Percentiles rank a stretch among this genome's conserved stretches.
phyloP scores from a whole-genome alignment of 441 rosid genomes.

The Gossypium schwendimanii region DNA sequence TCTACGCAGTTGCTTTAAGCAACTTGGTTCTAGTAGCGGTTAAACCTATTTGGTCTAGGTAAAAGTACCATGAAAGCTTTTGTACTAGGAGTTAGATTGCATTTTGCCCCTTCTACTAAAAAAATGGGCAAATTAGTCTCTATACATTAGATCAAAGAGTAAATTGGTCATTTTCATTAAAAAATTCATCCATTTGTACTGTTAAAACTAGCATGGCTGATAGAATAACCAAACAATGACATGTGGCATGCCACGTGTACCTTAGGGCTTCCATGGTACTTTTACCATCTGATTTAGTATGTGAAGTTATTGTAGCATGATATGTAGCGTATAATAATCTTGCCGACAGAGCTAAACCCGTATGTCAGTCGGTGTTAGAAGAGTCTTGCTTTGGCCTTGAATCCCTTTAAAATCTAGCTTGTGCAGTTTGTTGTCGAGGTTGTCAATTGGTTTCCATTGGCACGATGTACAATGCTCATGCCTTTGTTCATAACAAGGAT shows the following conservation, averaged over 20 bases:
- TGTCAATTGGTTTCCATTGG: neutral
- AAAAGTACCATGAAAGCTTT: too few relatives aligned
- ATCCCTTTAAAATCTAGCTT: neutral
- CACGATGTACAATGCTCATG: neutral
- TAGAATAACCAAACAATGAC: too few relatives aligned
- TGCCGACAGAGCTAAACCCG: neutral
- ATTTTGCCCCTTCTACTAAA: too few relatives aligned
- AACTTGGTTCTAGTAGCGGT: neutral
- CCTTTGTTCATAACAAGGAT: neutral
- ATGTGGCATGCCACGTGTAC: too few relatives aligned
- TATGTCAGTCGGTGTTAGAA: neutral
- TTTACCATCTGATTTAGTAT: neutral
- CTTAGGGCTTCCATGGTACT: too few relatives aligned
- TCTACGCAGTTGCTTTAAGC: neutral
- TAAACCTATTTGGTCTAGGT: neutral
- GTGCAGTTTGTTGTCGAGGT: neutral
- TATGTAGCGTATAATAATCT: neutral
- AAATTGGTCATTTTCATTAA: too few relatives aligned
- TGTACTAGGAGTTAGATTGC: too few relatives aligned
- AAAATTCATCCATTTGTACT: too few relatives aligned
- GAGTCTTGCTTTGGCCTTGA: neutral
- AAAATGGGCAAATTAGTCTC: too few relatives aligned
- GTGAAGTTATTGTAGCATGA: neutral
- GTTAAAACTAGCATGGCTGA: too few relatives aligned
- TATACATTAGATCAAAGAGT: too few relatives aligned